A percentile compares a stretch with the other conserved stretches of the same genome.
phyloP scores from a whole-genome alignment of 2,329 filamentous ascomycete genomes.

The Emmonsia crescens region DNA sequence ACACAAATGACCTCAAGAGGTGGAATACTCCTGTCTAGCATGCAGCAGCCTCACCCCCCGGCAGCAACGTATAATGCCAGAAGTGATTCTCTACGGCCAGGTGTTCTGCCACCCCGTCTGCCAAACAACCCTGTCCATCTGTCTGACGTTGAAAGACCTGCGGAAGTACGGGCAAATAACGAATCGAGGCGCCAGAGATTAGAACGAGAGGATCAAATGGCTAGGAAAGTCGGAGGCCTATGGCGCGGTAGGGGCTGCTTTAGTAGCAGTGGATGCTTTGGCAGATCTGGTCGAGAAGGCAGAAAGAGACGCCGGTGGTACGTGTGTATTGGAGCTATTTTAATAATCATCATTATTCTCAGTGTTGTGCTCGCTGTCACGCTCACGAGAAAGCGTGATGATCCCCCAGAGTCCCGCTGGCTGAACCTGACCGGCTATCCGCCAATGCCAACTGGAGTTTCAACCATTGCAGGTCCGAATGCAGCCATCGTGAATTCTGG shows the following conservation, averaged over 20 bases:
- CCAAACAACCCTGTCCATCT: constrained; percentile 16
- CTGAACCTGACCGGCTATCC: constrained; percentile 79
- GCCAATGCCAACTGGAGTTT: constrained; percentile 71
- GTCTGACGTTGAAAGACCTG: constrained; percentile 17
- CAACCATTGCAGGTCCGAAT: constrained; percentile 65
- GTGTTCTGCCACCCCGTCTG: constrained; percentile 19
- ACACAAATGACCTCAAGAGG: constrained; percentile 53
- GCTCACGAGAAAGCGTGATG: constrained; percentile 10
- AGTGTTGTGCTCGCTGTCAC: constrained; percentile 41
- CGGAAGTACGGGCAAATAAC: constrained; percentile 24
- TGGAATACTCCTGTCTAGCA: constrained; percentile 49
- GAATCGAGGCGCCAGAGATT: constrained; percentile 44
- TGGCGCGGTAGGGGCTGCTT: constrained; percentile 58
- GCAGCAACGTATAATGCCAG: constrained; percentile 1
- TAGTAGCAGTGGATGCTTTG: constrained; percentile 53
- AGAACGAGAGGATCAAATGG: constrained; percentile 57
- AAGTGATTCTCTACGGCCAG: constrained; percentile 19
- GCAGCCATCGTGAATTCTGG: constrained; percentile 52
- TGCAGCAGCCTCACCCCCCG: constrained; percentile 42
- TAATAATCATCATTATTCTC: constrained; percentile 48
- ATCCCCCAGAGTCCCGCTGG: constrained; percentile 43
- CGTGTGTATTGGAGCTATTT: constrained; percentile 39
- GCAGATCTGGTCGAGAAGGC: constrained; percentile 51
- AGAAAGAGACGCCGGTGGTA: constrained; percentile 53
- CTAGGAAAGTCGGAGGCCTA: constrained; percentile 46